Evolutionary conservation across 441 rosid genomes (phyloP), one percentile per base, ranked within the genome.

Genomic region (Populus hybrid): DNA sequence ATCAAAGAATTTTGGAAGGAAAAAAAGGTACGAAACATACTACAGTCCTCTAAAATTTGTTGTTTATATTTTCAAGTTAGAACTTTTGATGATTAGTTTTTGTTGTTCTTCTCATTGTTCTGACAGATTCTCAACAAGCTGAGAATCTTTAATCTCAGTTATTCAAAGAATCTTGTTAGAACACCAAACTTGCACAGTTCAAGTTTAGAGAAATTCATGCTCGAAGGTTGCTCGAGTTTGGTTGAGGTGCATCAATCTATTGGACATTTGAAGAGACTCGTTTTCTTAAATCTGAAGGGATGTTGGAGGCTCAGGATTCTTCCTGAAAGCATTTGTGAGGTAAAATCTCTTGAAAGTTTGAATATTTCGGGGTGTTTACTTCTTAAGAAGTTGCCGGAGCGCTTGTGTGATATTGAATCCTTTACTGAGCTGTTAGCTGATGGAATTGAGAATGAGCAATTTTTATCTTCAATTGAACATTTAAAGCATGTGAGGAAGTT

Each of bases 361-460:
- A 11, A 65, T 67, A 75, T 86, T 7, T 84, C 85, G 18, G 83
- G 83, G 3, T 88, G 88, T 75, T 80, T 5, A 18, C n/a, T 66
- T 0, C 63, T 75, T 12, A 21, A 42, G 2, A 66, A 40, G n/a
- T 75, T 75, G 9, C 71, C 64, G 6, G 71, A 66, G 40, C 10
- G 20, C 11, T 2, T 28, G 30, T 2, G 30, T 28, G 30, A 28
- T 28, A 28, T 28, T 28, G 30, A 28, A 3, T 28, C 30, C 30
- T 28, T 28, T 28, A 42, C 18, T 12, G 1, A 12, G 2, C 16
- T 42, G 18, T 12, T 42, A 0, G 53, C 53, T 0, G 18, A 42
- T 42, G 53, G 53, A 12, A 12, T 42, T 0, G 53, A 42, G 18
- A 42, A 42, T 42, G 53, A 38, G 42, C 42, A 38, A 38, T 8